These are phyloP conservation scores for Neotropicomus parvogracilis DNA, from an alignment of 1,284 basidiomycete genomes.

Conservation along the genomic window DNA sequence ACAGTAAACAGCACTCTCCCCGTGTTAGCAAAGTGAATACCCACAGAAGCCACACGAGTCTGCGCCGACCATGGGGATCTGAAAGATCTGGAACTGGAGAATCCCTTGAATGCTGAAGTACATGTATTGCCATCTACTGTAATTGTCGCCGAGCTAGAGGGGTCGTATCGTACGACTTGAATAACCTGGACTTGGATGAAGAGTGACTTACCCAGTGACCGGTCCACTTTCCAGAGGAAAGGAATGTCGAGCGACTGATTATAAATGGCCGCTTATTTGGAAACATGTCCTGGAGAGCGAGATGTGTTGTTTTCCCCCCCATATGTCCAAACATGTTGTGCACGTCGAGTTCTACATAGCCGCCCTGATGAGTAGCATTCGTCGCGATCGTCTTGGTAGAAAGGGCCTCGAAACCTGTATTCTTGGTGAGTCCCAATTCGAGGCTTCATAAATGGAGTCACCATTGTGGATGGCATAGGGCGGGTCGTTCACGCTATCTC, in stretches of 20 bases:
- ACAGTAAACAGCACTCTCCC: not conserved
- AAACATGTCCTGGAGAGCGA: constrained; percentile 30
- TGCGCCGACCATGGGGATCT: constrained; percentile 69
- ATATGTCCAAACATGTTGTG: constrained; percentile 42
- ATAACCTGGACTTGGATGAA: no score
- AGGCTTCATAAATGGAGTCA: constrained; percentile 17
- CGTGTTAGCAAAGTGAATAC: constrained; percentile 16
- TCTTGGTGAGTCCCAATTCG: not conserved
- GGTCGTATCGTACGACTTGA: constrained; percentile 25
- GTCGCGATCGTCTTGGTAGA: constrained; percentile 31
- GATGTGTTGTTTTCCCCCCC: constrained; percentile 35
- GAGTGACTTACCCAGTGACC: constrained; percentile 49
- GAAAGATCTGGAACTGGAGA: constrained; percentile 73
- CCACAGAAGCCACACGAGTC: constrained; percentile 63
- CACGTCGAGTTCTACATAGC: constrained; percentile 35
- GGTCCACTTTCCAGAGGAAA: constrained; percentile 58
- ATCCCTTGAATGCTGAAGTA: constrained; percentile 59
- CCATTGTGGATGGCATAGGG: constrained; percentile 73
- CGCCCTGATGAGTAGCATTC: constrained; percentile 38
- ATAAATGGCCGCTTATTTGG: constrained; percentile 40
- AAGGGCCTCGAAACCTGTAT: constrained; percentile 22
- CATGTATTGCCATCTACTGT: constrained; percentile 61
- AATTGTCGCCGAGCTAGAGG: constrained; percentile 66
- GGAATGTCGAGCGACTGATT: constrained; percentile 44
- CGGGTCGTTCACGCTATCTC: constrained; percentile 46